phyloP scores from a whole-genome alignment of 2,329 filamentous ascomycete species.

The Plenodomus biglobosus region DNA sequence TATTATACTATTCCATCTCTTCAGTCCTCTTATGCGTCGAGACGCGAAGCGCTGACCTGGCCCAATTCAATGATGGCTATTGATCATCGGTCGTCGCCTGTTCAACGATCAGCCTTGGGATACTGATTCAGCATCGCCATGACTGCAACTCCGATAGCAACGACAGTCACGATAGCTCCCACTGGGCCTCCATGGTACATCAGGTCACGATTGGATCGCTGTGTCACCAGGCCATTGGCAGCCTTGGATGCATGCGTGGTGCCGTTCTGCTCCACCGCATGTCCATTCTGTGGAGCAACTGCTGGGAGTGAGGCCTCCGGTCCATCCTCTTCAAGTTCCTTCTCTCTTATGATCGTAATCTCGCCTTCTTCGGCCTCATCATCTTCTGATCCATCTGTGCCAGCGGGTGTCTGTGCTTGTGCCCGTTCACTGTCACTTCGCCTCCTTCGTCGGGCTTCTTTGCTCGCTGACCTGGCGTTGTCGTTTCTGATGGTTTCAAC shows the following conservation, averaged over 20 bases:
- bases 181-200: constrained; percentile 43
- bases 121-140: constrained; percentile 49
- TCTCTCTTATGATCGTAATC: constrained; percentile 42
- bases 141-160: constrained; percentile 45
- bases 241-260: constrained; percentile 21
- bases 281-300: constrained; percentile 35
- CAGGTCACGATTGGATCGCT: constrained; percentile 29
- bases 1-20: not conserved
- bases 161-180: constrained; percentile 44
- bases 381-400: constrained; percentile 23
- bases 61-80: not conserved
- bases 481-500: constrained; percentile 76
- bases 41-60: not conserved
- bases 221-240: constrained; percentile 30
- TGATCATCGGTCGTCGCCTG: not conserved
- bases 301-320: constrained; percentile 20
- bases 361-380: constrained; percentile 37
- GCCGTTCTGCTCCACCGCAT: constrained; percentile 25
- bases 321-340: constrained; percentile 30
- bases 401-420: constrained; percentile 6
- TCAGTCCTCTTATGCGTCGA: not conserved
- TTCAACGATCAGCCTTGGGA: constrained; percentile 50
- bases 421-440: constrained; percentile 24
- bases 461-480: constrained; percentile 51
- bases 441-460: constrained; percentile 32